These are phyloP conservation scores for Clonostachys solani DNA, from an alignment of 2,329 filamentous ascomycete genomes.

Conservation along the genomic window DNA sequence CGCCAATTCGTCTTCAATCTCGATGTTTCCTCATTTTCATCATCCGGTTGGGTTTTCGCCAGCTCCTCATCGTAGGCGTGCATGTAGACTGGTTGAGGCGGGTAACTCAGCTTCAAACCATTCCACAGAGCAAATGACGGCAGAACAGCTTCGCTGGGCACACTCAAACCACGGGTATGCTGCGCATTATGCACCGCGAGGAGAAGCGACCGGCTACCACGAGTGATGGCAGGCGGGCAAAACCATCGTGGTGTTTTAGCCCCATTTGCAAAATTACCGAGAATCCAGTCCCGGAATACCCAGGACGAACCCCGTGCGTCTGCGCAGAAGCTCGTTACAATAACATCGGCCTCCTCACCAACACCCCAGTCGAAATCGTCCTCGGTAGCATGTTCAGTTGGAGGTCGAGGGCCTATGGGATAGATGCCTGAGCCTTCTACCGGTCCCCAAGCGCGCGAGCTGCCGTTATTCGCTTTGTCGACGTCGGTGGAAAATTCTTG, in stretches of 20 bases:
- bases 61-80: conserved; percentile 11
- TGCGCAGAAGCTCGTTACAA: conserved; percentile 21
- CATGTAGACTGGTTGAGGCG: conserved; percentile 27
- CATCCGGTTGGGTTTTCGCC: conserved; percentile 1
- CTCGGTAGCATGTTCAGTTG: conserved; percentile 12
- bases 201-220: conserved; percentile 21
- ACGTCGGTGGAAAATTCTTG: conserved; percentile 27
- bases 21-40: conserved; percentile 7
- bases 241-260: conserved; percentile 20
- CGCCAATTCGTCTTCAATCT: background rate
- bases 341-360: conserved; percentile 24
- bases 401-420: conserved; percentile 21
- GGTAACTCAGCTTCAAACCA: conserved; percentile 28
- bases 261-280: conserved; percentile 14
- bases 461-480: conserved; percentile 14
- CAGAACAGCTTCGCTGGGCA: conserved; percentile 27
- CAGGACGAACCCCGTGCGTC: conserved; percentile 17
- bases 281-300: conserved; percentile 23
- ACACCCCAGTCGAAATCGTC: conserved; percentile 21
- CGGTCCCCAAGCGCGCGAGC: conserved; percentile 21
- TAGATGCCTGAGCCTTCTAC: conserved; percentile 16
- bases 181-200: conserved; percentile 25
- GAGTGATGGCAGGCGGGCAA: conserved; percentile 27
- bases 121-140: conserved; percentile 29
- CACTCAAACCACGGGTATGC: conserved; percentile 15